These are phyloP conservation scores for Huntiella savannae DNA, from an alignment of 2,329 filamentous ascomycete genomes.

Conservation along the genomic window DNA sequence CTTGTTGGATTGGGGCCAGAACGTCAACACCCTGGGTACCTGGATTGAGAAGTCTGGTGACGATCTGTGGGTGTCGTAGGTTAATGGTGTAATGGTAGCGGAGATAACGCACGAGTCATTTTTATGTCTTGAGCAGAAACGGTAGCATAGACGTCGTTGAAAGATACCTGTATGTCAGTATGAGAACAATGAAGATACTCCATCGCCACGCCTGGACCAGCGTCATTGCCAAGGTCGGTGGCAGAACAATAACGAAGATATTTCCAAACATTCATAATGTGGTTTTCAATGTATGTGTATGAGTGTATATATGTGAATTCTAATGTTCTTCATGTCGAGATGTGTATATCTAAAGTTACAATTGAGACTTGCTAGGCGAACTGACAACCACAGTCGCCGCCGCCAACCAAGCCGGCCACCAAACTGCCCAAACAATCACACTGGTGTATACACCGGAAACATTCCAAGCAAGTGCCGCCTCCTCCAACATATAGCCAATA, in stretches of 20 bases:
- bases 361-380: not conserved
- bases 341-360: no score
- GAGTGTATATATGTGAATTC: no score
- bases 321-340: no score
- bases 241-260: no score
- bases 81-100: not conserved
- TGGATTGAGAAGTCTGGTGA: slow-evolving; percentile 91
- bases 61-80: slow-evolving; percentile 81
- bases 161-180: not conserved
- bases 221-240: no score
- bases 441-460: slow-evolving; percentile 80
- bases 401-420: slow-evolving; percentile 82
- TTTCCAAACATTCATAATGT: no score
- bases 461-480: slow-evolving; percentile 73
- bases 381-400: slow-evolving; percentile 34
- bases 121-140: not conserved
- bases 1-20: slow-evolving; percentile 85
- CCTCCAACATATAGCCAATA: slow-evolving; percentile 41
- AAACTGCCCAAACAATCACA: slow-evolving; percentile 81
- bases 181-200: slow-evolving; percentile 4
- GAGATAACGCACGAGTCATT: not conserved
- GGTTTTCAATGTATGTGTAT: no score
- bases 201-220: no score
- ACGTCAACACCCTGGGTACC: slow-evolving; percentile 87
- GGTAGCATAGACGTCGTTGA: not conserved